phyloP scores from a whole-genome alignment of 306 rosid genomes.

The Cicer bijugum region DNA sequence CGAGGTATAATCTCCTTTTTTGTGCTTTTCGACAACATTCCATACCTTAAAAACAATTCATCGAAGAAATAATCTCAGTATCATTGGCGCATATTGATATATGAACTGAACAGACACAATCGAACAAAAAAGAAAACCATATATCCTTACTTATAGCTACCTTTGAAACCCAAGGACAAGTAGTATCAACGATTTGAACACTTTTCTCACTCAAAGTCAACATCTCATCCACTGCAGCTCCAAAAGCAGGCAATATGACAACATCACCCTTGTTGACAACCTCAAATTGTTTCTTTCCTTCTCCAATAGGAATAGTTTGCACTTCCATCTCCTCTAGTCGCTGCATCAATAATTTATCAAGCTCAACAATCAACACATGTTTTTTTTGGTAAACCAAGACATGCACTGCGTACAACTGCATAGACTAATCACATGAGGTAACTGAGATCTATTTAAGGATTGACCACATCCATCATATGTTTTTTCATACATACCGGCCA shows the following conservation, averaged over 20 bases:
- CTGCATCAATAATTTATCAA: slow-evolving; percentile 52
- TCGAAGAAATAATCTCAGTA: slow-evolving; percentile 43
- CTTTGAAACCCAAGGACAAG: slow-evolving; percentile 99
- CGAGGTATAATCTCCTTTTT: slow-evolving; percentile 89
- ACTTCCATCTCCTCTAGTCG: slow-evolving; percentile 88
- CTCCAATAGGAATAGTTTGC: slow-evolving; percentile 68
- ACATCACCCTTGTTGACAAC: slow-evolving; percentile 82
- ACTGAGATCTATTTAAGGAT: no score
- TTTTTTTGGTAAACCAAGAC: no score
- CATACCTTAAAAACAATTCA: slow-evolving; percentile 69
- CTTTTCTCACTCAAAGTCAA: slow-evolving; percentile 72
- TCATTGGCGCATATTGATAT: slow-evolving; percentile 25
- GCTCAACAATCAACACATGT: not conserved
- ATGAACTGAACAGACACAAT: slow-evolving; percentile 27
- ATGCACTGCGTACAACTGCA: no score
- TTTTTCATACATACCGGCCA: no score
- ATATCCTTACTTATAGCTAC: slow-evolving; percentile 44
- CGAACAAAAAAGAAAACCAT: slow-evolving; percentile 10
- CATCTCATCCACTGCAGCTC: slow-evolving; percentile 98
- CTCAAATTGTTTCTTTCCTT: slow-evolving; percentile 76
- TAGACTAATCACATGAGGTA: no score
- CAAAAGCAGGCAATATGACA: slow-evolving; percentile 96
- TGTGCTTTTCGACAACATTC: slow-evolving; percentile 92
- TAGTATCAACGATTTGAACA: slow-evolving; percentile 94
- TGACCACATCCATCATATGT: no score